Evolutionary conservation across 108 stramenopile genomes (phyloP), one percentile per base, ranked within the genome.

Genomic region (Stephanodiscus minutulus): DNA sequence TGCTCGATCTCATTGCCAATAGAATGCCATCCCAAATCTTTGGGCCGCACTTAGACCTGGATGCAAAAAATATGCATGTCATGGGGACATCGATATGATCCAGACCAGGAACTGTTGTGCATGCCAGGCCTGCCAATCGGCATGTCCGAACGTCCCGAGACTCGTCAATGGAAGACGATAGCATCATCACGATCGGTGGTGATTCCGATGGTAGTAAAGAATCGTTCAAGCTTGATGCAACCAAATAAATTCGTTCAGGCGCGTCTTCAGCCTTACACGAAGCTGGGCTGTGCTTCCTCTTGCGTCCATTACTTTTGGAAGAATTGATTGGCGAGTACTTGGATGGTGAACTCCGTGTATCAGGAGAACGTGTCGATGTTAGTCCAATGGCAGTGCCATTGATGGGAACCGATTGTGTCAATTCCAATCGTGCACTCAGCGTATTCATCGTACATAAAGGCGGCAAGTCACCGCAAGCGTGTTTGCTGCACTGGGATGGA

Each of bases 171-270:
- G 36, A 55, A 46, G 36, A 31, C 54, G 68, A 63, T 27, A 78
- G 13, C 41, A 31, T 28, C 70, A 78, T 71, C n/a, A 72, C 58
- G 49, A 78, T 47, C 36, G 77, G 70, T 17, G 57, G 61, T 15
- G 66, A 44, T 72, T 66, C 49, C 18, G 70, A 66, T 61, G 70
- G 65, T 10, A 65, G 56, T 6, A 70, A n/a, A 48, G 41, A 57
- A 17, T 35, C 70, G 37, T 61, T 72, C 46, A 76, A 57, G 41
- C 46, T 70, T 11, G 77, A 66, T 41, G 77, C 77, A 78, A 78
- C 65, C n/a, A 71, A 64, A 53, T 78, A 67, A 28, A 71, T 55
- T n/a, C 28, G 25, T 35, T 52, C 15, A 20, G 24, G 17, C 20
- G 50, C 50, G 2, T 60, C 35, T 58, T 8, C 33, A 3, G 28